These are phyloP conservation scores for Gryganskiella cystojenkinii DNA, from an alignment of 192 early-diverging fungal species.

Conservation along the genomic window DNA sequence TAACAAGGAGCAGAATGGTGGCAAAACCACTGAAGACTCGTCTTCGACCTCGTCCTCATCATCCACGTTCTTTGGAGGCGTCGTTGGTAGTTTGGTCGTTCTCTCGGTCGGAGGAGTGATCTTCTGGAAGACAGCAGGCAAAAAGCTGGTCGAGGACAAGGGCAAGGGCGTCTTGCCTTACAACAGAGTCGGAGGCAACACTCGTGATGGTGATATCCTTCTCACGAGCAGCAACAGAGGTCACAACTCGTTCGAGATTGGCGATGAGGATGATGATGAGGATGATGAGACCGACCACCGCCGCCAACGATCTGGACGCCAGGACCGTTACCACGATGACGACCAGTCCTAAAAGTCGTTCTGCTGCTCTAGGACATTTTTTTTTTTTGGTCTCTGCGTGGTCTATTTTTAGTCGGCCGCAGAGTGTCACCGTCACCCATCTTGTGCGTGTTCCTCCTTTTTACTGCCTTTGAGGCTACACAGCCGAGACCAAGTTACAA, in stretches of 20 bases:
- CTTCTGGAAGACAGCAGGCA: slow-evolving; percentile 51
- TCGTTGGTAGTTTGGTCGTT: slow-evolving; percentile 31
- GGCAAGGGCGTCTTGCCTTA: slow-evolving; percentile 50
- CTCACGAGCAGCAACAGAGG: slow-evolving; percentile 31
- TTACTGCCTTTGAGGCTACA: no score
- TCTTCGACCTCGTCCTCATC: slow-evolving; percentile 17
- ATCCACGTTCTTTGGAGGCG: slow-evolving; percentile 45
- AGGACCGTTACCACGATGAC: slow-evolving; percentile 2
- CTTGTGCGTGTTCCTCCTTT: no score
- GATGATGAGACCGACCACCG: background rate
- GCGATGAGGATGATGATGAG: background rate
- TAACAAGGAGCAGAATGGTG: background rate
- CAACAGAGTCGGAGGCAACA: slow-evolving; percentile 22
- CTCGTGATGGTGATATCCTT: slow-evolving; percentile 29
- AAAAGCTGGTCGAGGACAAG: slow-evolving; percentile 46
- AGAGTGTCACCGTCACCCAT: no score
- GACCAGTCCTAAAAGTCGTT: background rate
- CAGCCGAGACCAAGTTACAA: no score
- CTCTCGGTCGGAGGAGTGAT: slow-evolving; percentile 37
- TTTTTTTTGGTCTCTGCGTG: no score
- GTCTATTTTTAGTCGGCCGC: no score
- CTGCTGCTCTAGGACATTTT: no score
- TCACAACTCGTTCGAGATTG: slow-evolving; percentile 10
- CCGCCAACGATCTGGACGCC: no score
- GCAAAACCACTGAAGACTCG: background rate